These are phyloP conservation scores for Acorus gramineus DNA, from an alignment of 106 monocot species.

Conservation along the genomic window DNA sequence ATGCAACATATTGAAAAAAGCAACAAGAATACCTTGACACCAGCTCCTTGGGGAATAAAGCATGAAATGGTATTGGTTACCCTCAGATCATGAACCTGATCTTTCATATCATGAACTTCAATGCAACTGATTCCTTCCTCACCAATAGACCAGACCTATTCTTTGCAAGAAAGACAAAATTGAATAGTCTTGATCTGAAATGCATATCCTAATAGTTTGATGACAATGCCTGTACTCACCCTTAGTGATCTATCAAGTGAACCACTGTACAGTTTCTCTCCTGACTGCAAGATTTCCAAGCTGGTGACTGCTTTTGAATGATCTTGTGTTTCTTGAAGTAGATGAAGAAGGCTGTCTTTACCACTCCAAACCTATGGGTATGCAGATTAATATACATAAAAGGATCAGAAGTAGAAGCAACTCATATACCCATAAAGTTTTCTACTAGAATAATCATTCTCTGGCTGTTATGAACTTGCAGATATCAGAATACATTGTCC, in stretches of 20 bases:
- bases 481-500: too few species aligned
- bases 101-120: slow-evolving; percentile 43
- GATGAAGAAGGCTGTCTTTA: slow-evolving; percentile 17
- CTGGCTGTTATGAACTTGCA: too few species aligned
- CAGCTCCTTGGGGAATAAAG: slow-evolving; percentile 42
- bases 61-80: slow-evolving; percentile 40
- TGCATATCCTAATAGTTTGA: background rate
- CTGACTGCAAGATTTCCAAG: slow-evolving; percentile 22
- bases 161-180: background rate
- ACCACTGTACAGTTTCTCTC: slow-evolving; percentile 43
- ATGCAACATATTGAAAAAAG: background rate
- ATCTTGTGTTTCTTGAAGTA: slow-evolving; percentile 30
- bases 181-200: too few species aligned
- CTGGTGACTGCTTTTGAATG: slow-evolving; percentile 52
- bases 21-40: slow-evolving; percentile 34
- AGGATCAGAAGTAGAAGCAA: too few species aligned
- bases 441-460: too few species aligned
- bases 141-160: slow-evolving; percentile 35
- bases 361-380: slow-evolving; percentile 29
- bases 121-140: slow-evolving; percentile 20
- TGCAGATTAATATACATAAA: too few species aligned
- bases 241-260: slow-evolving; percentile 43
- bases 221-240: slow-evolving; percentile 6
- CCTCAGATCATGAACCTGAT: slow-evolving; percentile 30
- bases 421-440: too few species aligned